A percentile compares a stretch with the other conserved stretches of the same genome.
phyloP scores from a whole-genome alignment of 2,329 filamentous ascomycete genomes.

The Phialophora expanda region DNA sequence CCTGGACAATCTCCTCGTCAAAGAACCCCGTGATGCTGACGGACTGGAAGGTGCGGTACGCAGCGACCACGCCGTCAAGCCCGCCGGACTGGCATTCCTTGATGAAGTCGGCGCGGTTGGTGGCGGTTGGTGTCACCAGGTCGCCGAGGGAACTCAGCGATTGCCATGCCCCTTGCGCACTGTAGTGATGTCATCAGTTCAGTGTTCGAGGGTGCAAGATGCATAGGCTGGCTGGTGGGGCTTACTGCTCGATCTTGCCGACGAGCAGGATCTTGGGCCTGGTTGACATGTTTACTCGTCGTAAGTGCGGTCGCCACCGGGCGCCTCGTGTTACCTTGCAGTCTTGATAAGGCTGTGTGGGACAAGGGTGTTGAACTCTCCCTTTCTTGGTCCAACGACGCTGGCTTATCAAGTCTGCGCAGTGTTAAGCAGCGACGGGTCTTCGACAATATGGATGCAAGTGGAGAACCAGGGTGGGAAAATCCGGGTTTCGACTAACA shows the following conservation, averaged over 20 bases:
- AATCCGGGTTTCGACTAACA: background rate
- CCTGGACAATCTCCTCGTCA: conserved; percentile 71
- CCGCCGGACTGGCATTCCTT: conserved; percentile 68
- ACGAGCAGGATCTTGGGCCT: conserved; percentile 68
- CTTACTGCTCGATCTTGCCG: conserved; percentile 68
- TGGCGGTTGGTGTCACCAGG: conserved; percentile 66
- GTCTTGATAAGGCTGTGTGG: background rate
- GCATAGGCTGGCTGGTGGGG: conserved; percentile 32
- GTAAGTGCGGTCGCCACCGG: background rate
- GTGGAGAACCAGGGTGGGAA: background rate
- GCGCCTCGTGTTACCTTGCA: background rate
- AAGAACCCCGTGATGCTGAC: conserved; percentile 69
- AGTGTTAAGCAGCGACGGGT: background rate
- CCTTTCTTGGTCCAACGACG: background rate
- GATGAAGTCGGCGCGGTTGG: conserved; percentile 69
- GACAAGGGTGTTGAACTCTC: background rate
- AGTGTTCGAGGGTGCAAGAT: background rate
- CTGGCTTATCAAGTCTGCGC: background rate
- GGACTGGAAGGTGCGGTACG: conserved; percentile 74
- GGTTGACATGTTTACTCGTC: conserved; percentile 19
- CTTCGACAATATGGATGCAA: background rate
- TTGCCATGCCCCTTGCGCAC: conserved; percentile 69
- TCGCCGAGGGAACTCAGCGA: conserved; percentile 66
- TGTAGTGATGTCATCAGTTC: conserved; percentile 34
- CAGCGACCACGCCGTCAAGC: conserved; percentile 68